These are phyloP conservation scores for Cyberlindnera bimundalis DNA, from an alignment of 805 yeast species.

Conservation along the genomic window DNA sequence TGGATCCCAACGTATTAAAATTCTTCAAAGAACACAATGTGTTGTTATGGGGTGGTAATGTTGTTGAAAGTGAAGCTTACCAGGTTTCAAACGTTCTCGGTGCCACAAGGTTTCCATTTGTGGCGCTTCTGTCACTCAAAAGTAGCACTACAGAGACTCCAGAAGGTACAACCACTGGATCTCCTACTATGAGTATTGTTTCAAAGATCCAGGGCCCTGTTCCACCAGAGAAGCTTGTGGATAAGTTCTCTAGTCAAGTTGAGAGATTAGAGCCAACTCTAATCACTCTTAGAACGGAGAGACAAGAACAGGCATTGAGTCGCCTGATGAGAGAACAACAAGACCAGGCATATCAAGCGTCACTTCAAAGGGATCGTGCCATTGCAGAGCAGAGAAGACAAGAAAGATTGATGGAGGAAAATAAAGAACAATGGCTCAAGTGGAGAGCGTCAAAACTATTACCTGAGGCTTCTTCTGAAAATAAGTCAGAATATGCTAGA, in stretches of 20 bases:
- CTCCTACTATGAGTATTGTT: conserved; percentile 59
- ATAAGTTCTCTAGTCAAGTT: conserved; percentile 43
- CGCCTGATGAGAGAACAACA: conserved; percentile 65
- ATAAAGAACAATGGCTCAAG: conserved; percentile 40
- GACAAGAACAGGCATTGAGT: conserved; percentile 55
- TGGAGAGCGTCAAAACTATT: conserved; percentile 41
- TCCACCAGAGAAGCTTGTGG: conserved; percentile 39
- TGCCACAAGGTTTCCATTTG: conserved; percentile 74
- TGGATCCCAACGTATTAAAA: conserved; percentile 46
- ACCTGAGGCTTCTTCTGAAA: background rate
- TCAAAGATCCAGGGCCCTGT: conserved; percentile 59
- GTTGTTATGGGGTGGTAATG: conserved; percentile 85
- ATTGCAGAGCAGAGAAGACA: conserved; percentile 41
- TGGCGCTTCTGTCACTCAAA: conserved; percentile 72
- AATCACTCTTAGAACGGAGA: conserved; percentile 55
- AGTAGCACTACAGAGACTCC: conserved; percentile 44
- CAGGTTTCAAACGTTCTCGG: conserved; percentile 76
- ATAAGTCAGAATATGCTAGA: conserved; percentile 42
- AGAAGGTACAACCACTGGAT: conserved; percentile 47
- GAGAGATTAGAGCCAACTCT: conserved; percentile 62
- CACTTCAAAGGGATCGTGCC: conserved; percentile 64
- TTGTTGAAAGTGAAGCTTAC: conserved; percentile 75
- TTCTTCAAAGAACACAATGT: conserved; percentile 48
- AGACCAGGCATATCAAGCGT: conserved; percentile 70
- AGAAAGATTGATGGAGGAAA: conserved; percentile 21